phyloP scores from a whole-genome alignment of 2,329 filamentous ascomycete genomes.

The Aureobasidium sp. region DNA sequence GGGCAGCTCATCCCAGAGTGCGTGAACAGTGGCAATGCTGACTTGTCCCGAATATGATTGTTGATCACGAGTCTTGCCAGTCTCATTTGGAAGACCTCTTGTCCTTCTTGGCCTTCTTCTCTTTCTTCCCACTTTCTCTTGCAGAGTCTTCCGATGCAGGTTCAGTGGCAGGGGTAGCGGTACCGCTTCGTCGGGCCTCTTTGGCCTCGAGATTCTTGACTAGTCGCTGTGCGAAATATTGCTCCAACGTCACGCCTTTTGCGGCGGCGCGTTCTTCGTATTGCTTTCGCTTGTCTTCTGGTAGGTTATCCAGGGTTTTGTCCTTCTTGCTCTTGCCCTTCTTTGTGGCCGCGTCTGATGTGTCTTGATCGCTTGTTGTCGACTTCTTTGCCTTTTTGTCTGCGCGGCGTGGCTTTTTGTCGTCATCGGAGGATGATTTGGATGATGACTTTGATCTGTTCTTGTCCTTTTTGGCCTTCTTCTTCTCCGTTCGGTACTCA shows the following conservation, averaged over 20 bases:
- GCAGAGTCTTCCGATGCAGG: slow-evolving; percentile 11
- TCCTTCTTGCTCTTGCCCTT: slow-evolving; percentile 13
- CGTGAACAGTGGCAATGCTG: no score
- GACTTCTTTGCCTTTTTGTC: slow-evolving; percentile 15
- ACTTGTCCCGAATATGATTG: background rate
- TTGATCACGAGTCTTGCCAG: background rate
- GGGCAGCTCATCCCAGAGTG: no score
- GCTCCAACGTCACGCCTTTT: slow-evolving; percentile 31
- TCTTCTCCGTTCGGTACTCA: slow-evolving; percentile 13
- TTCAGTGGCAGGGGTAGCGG: slow-evolving; percentile 1
- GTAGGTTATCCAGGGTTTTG: slow-evolving; percentile 27
- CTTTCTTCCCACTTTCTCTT: slow-evolving; percentile 9
- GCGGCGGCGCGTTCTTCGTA: slow-evolving; percentile 29
- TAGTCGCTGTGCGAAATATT: slow-evolving; percentile 13
- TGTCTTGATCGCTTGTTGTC: background rate
- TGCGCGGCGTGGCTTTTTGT: slow-evolving; percentile 18
- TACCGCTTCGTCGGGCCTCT: slow-evolving; percentile 7
- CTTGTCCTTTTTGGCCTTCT: slow-evolving; percentile 19
- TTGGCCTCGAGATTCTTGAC: slow-evolving; percentile 14
- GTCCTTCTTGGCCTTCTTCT: slow-evolving; percentile 20
- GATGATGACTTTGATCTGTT: slow-evolving; percentile 9
- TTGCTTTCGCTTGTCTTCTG: slow-evolving; percentile 24
- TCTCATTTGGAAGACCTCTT: slow-evolving; percentile 8
- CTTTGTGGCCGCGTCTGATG: background rate
- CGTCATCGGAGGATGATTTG: slow-evolving; percentile 17